Evolutionary conservation across 1,284 basidiomycete species (phyloP), one percentile per base, ranked within the genome.

Genomic region (Pseudozyma sp.): DNA sequence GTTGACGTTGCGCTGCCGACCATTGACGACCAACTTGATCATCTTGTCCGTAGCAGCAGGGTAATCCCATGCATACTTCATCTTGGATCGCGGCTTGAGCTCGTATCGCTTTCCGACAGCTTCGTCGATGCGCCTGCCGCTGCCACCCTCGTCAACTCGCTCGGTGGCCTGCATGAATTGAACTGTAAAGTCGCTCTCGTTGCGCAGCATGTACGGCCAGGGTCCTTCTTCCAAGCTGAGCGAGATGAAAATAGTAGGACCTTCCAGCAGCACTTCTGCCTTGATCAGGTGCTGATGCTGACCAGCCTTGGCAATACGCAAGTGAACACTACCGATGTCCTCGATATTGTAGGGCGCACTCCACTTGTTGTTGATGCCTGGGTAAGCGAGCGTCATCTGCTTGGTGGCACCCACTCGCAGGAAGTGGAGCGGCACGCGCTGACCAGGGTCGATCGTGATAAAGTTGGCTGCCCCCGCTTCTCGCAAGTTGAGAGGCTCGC

Each of bases 171-270:
- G 96, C 77, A 88, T 90, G 75, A 97, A 89, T 9, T 87, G 87
- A 78, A 97, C 87, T 0, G 88, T 83, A 65, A 91, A 88, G 74
- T 93, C 91, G 65, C 93, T 96, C 58, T 92, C 90, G 78, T 99
- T 99, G 82, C 95, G 93, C 57, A 99, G 89, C 54, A 89, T 88
- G 85, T 96, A 95, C 1, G 97, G 96, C 94, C 95, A 98, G 1
- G 88, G 88, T 48, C 91, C 60, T 10, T 87, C 88, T 49, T 94
- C 92, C 52, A 87, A 85, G 31, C 89, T 88, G 64, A 99, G 87
- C 62, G 90, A 89, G 40, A 98, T 87, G 86, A 97, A 98, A 63
- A 99, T 93, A 2, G 92, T 93, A 1, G 97, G 91, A 0, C 93
- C 93, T 52, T 94, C 91, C 45, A 98, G 89, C 71, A 92, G 89